Conservation (phyloP, 192 early-diverging fungal genomes). For the Dissophora globulifera region DNA sequence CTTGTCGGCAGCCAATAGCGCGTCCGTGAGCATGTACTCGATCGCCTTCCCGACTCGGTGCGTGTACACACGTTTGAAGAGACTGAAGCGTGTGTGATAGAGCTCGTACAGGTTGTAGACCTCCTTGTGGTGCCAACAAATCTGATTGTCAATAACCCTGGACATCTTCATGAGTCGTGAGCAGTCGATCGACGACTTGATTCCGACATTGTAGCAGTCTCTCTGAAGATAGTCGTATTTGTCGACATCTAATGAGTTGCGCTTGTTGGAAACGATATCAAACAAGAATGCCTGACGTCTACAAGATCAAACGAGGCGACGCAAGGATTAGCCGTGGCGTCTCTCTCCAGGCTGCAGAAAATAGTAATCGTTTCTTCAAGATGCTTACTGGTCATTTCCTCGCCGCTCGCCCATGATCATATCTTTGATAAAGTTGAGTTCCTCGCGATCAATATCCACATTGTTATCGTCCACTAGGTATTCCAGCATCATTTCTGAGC, state of each 20-base stretch:
- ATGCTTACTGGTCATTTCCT: conserved; percentile 52
- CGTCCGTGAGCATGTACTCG: conserved; percentile 93
- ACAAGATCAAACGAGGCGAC: neutral
- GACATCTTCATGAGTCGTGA: conserved; percentile 80
- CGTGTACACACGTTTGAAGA: conserved; percentile 88
- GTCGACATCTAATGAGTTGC: conserved; percentile 94
- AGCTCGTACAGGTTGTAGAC: conserved; percentile 88
- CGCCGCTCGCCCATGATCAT: conserved; percentile 73
- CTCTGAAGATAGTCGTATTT: conserved; percentile 87
- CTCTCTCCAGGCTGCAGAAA: no score
- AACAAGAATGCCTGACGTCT: conserved; percentile 77
- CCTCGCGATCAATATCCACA: conserved; percentile 70
- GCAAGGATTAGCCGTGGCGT: neutral
- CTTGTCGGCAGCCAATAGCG: conserved; percentile 82
- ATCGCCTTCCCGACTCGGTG: conserved; percentile 84
- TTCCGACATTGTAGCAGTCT: conserved; percentile 84
- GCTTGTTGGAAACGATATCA: conserved; percentile 97
- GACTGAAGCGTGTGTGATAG: conserved; percentile 82
- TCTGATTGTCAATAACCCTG: conserved; percentile 89
- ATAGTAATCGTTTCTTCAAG: neutral
- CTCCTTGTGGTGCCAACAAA: conserved; percentile 92
- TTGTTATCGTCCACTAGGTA: conserved; percentile 78
- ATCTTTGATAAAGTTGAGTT: conserved; percentile 73
- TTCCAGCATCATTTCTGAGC: conserved; percentile 88
- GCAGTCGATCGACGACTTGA: conserved; percentile 59